These are phyloP conservation scores for Carnegiea gigantea DNA, from an alignment of 179 eudicot genomes.

Conservation along the genomic window DNA sequence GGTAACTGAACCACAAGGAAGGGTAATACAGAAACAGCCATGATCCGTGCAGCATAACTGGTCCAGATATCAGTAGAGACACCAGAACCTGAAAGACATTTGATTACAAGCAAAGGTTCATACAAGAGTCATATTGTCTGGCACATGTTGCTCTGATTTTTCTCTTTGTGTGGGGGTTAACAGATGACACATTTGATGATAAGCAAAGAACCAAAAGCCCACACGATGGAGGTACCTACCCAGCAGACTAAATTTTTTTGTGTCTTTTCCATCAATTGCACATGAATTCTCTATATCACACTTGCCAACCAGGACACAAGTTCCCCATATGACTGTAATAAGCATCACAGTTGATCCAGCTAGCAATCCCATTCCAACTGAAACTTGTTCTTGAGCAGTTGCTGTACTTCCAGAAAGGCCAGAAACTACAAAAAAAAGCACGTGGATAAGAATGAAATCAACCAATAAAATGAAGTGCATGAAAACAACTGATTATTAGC, in stretches of 20 bases:
- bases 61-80: slow-evolving; percentile 59
- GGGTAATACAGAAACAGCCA: slow-evolving; percentile 66
- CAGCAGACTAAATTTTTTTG: slow-evolving; percentile 34
- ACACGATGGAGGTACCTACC: slow-evolving; percentile 22
- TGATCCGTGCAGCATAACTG: slow-evolving; percentile 57
- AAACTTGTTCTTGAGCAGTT: slow-evolving; percentile 82
- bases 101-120: background rate
- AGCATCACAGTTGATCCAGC: slow-evolving; percentile 97
- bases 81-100: slow-evolving; percentile 45
- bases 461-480: background rate
- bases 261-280: slow-evolving; percentile 36
- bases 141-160: background rate
- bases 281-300: slow-evolving; percentile 33
- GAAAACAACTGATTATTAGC: background rate
- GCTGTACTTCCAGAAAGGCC: slow-evolving; percentile 72
- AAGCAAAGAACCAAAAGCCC: background rate
- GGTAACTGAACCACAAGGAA: slow-evolving; percentile 58
- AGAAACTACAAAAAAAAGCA: slow-evolving; percentile 49
- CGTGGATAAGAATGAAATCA: background rate
- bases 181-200: background rate
- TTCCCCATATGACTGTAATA: slow-evolving; percentile 83
- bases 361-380: slow-evolving; percentile 92
- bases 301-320: slow-evolving; percentile 81
- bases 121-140: background rate
- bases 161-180: background rate